Evolutionary conservation across 2,329 filamentous ascomycete species (phyloP), one percentile per base, ranked within the genome.

Genomic region (Orbilia quercus): DNA sequence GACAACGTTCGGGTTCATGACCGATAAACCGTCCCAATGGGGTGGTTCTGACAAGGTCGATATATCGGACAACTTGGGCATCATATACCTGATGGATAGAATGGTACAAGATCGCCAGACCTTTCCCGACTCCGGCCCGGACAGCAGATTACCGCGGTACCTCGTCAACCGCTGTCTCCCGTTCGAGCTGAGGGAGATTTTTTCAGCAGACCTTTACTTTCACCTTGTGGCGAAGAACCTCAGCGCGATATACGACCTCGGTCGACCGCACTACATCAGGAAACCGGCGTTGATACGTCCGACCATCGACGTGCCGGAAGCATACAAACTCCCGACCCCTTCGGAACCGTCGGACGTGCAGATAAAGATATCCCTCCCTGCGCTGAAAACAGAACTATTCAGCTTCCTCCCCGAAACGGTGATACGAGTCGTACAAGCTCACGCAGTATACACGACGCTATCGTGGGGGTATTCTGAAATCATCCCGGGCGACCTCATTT

Each of bases 71-170:
- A 7, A 9, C 44, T 7, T 47, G 6, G 44, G 22, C n/a, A 47
- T 47, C 18, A 16, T 47, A 4, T 47, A 25, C 16, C n/a, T 47
- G 7, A 47, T 47, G 4, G 44, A 47, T 22, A 20, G 16, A 16
- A 7, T 47, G 36, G 36, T 40, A 40, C 36, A 40, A 40, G 36
- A 40, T 12, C 36, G 36, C 36, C 36, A 40, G 36, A 40, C 36
- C 12, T 40, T 40, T 12, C 36, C 36, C 5, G 36, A 40, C 4
- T 40, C 36, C 4, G 12, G 36, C 36, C 36, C 36, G 36, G 36
- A 14, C 4, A 40, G 11, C 36, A 40, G n/a, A 40, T 40, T 14
- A 4, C n/a, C 36, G 5, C 6, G n/a, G 9, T 16, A 40, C 14
- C 3, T 40, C 3, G 36, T 40, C 6, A 16, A 40, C 9, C 7